Percentiles rank a stretch among this genome's conserved stretches.
Evolutionary conservation across 2,329 filamentous ascomycete genomes (phyloP).

Genomic region (Alternaria tenuissima): DNA sequence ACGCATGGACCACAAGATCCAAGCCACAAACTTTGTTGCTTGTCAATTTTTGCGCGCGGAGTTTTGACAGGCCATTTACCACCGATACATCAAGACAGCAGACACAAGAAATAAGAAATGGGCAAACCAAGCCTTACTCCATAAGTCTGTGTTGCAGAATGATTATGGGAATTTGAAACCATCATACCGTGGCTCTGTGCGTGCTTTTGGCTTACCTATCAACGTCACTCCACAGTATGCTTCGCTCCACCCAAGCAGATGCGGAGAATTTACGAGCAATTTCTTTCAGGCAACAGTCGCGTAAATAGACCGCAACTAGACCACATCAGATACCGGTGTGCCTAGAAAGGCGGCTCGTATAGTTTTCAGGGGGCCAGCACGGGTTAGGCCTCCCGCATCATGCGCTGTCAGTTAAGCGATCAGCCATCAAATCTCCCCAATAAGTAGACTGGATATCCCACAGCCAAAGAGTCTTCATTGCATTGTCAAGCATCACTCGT

Average conservation of each 20-base stretch:
- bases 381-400: constrained; percentile 14
- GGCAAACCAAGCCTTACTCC: too few species aligned
- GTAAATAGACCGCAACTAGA: constrained; percentile 3
- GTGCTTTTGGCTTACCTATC: neutral
- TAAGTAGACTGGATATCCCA: constrained; percentile 15
- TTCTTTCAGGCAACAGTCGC: constrained; percentile 9
- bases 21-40: neutral
- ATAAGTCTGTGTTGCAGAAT: too few species aligned
- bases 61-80: neutral
- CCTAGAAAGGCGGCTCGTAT: neutral
- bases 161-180: neutral
- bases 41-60: neutral
- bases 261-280: constrained; percentile 7
- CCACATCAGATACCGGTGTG: constrained; percentile 3
- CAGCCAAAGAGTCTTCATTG: neutral
- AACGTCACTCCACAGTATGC: neutral
- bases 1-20: neutral
- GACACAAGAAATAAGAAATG: neutral
- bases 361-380: constrained; percentile 8
- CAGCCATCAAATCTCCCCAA: constrained; percentile 3
- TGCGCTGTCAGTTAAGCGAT: constrained; percentile 11
- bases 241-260: neutral
- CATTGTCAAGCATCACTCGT: constrained; percentile 8
- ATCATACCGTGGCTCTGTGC: neutral
- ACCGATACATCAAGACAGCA: neutral